Evolutionary conservation across 2,329 filamentous ascomycete genomes (phyloP), one percentile per base, ranked within the genome.

Genomic region (Pestalotiopsis sp.): DNA sequence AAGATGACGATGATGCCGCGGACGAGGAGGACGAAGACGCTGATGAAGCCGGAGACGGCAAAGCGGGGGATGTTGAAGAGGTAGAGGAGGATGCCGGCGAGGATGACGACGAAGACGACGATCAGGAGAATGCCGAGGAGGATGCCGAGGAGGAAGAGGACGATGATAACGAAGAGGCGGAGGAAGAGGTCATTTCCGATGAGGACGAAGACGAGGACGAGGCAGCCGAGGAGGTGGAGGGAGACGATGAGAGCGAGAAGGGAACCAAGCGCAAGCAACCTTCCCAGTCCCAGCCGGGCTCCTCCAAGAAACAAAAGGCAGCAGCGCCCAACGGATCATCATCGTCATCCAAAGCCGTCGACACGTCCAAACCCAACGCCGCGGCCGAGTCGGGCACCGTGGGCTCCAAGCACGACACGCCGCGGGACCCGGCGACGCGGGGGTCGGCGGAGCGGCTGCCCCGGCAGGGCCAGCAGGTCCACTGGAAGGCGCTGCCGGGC

Each of bases 331-430:
- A 49, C n/a, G 31, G 31, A 20, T 13, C 13, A 5, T 20, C 17
- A 3, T 39, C n/a, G n/a, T n/a, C n/a, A 20, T 65, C 45, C 5
- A 64, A 64, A n/a, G 49, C 31, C 31, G 2, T 65, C 52, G 52
- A 65, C 9, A 58, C 64, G 9, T 65, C 64, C 45, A 58, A 65
- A 25, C 64, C 64, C n/a, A 65, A 65, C 17, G 49, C 17, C 2
- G 64, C 64, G 7, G 64, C 64, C 20, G 52, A 23, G 12, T n/a
- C 31, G n/a, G 67, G 68, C 49, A 72, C 66, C 13, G 69, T 70
- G 17, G 70, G 71, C 4, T 69, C 71, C 25, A 69, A 70, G 67
- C 69, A 73, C 57, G 70, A 72, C 13, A 67, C 68, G 5, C 61
- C 69, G 11, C 61, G 65, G 4, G 65, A 70, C 55, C 64, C 67